Base-by-base conservation (phyloP, 2,329 filamentous ascomycete genomes). In the Pseudocercospora macadamiae region DNA sequence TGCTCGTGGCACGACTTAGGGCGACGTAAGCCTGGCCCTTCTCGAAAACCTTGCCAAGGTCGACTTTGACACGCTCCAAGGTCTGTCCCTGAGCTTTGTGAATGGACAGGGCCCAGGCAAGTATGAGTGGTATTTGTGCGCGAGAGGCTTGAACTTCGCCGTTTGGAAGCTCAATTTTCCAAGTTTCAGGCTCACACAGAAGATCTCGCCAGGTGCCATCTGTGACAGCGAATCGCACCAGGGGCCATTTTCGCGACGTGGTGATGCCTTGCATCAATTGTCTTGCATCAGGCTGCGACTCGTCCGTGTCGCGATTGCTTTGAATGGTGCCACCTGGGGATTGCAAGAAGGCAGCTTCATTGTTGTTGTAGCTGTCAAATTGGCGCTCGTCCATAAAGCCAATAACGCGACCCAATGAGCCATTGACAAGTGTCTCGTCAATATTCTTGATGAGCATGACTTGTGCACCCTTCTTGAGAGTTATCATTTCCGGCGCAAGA, bases 391-490 rank as follows among this genome's bases (percentile, higher is more conserved):
- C 80, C 88, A 92, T 93, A 74, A 96, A 96, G 4, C 83, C 86
- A 10, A 88, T 82, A 3, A 99, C 89, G 61, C 89, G 93, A 21
- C 95, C 95, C 8, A 99, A 81, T 0, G 93, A 96, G 3, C 95
- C 95, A 71, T 99, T 99, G 66, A 97, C 95, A 0, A 99, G 82
- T 0, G 86, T 88, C 36, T 96, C 91, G 70, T 99, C 95, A 77
- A 97, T 88, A 68, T 99, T 99, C 75, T 99, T 99, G 81, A 99
- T 97, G n/a, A 99, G 80, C 95, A 99, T 99, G 44, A 99, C 96
- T 72, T 99, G 96, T 0, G 95, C 91, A 8, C 92, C 91, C 63
- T 95, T 88, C 74, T 97, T 97, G 26, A 99, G 77, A 30, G 89
- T 86, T 18, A 99, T 84, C 0, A 76, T 71, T 67, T 89, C 88